Conservation (phyloP, 148 eudicot genomes). For the Rhododendron kiyosumense region DNA sequence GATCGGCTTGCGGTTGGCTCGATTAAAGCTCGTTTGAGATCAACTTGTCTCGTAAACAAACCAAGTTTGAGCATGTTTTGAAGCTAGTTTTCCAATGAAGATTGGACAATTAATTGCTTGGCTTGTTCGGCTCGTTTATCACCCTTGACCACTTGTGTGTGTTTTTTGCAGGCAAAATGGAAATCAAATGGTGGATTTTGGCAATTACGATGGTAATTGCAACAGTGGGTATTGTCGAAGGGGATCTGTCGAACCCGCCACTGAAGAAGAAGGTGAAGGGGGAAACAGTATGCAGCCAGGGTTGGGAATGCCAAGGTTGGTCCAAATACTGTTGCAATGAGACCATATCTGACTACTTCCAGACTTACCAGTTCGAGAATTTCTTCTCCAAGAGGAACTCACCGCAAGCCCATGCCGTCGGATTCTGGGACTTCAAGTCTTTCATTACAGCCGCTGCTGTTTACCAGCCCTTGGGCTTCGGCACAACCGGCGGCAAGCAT, state of each 20-base stretch:
- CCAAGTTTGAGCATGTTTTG: neutral
- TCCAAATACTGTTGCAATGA: conserved; percentile 72
- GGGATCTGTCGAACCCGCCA: conserved; percentile 25
- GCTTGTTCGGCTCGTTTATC: neutral
- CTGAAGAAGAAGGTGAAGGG: conserved; percentile 55
- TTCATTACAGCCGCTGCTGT: conserved; percentile 55
- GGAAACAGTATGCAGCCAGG: conserved; percentile 50
- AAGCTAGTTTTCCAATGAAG: neutral
- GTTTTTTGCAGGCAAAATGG: conserved; percentile 11
- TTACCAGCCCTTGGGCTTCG: conserved; percentile 70
- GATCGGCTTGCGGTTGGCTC: neutral
- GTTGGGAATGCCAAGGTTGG: conserved; percentile 70
- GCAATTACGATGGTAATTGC: neutral
- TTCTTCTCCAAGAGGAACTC: conserved; percentile 75
- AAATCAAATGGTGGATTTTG: neutral
- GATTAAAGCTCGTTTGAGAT: neutral
- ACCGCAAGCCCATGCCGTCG: conserved; percentile 78
- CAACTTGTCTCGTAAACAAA: neutral
- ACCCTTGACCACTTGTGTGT: neutral
- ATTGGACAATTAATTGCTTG: neutral
- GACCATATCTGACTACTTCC: conserved; percentile 74
- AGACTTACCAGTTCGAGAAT: conserved; percentile 74
- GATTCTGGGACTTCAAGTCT: conserved; percentile 80
- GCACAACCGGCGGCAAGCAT: conserved; percentile 68
- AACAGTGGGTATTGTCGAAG: conserved; percentile 7